Conservation (phyloP, 2,329 filamentous ascomycete species). For the Cordyceps farinosa region DNA sequence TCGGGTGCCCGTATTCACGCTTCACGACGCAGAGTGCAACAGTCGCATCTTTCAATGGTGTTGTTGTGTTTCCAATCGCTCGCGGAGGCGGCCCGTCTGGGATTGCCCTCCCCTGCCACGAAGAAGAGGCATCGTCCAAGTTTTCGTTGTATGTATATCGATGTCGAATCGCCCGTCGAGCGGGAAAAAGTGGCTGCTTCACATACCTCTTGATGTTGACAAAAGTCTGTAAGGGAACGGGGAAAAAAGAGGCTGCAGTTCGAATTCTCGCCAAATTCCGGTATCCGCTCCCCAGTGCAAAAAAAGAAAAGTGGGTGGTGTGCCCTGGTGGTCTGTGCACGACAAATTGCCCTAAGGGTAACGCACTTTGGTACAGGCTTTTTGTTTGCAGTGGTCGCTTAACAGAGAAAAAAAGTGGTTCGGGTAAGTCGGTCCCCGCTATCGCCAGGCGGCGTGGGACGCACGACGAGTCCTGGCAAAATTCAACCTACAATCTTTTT, state of each 20-base stretch:
- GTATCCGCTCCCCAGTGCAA: neutral
- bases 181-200: conserved; percentile 21
- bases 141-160: conserved; percentile 19
- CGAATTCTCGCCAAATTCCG: conserved; percentile 8
- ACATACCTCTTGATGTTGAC: conserved; percentile 44
- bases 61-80: conserved; percentile 6
- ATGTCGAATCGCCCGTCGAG: conserved; percentile 31
- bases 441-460: conserved; percentile 13
- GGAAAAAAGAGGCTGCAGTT: conserved; percentile 10
- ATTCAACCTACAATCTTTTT: conserved; percentile 22
- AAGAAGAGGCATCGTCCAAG: conserved; percentile 42
- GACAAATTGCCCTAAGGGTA: conserved; percentile 42
- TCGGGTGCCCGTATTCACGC: conserved; percentile 19
- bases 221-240: conserved; percentile 15
- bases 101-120: conserved; percentile 63
- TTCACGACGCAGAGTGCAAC: conserved; percentile 3
- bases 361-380: conserved; percentile 4
- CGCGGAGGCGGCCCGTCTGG: conserved; percentile 26
- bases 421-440: conserved; percentile 1
- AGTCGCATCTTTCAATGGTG: conserved; percentile 9
- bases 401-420: conserved; percentile 7
- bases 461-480: conserved; percentile 25
- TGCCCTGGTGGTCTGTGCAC: conserved; percentile 42
- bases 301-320: conserved; percentile 28
- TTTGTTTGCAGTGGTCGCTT: conserved; percentile 5